phyloP scores from a whole-genome alignment of 2,329 filamentous ascomycete genomes.

The Raffaelea deltoideospora region DNA sequence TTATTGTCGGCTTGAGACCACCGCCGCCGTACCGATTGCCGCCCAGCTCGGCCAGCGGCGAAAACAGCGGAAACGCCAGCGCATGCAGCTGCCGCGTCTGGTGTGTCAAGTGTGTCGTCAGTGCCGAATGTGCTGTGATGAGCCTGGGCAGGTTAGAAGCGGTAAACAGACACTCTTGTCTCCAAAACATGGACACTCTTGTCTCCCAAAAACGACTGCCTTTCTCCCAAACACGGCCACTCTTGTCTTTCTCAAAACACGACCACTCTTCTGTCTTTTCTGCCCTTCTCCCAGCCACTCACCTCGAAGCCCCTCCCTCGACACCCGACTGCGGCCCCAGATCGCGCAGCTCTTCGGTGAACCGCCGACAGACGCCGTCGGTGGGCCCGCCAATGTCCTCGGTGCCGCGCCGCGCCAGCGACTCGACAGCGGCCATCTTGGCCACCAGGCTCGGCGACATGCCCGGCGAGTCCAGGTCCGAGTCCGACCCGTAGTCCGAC shows the following conservation, averaged over 20 bases:
- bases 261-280: not conserved
- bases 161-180: too few species aligned
- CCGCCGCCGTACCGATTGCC: slow-evolving; percentile 25
- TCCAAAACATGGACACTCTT: too few species aligned
- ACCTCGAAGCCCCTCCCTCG: slow-evolving; percentile 59
- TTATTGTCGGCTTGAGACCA: too few species aligned
- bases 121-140: slow-evolving; percentile 59
- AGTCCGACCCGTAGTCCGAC: slow-evolving; percentile 59
- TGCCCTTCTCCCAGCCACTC: slow-evolving; percentile 1
- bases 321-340: slow-evolving; percentile 59
- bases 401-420: slow-evolving; percentile 48
- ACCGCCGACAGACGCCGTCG: slow-evolving; percentile 52
- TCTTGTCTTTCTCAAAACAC: not conserved
- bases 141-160: too few species aligned
- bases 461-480: slow-evolving; percentile 52
- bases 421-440: slow-evolving; percentile 59
- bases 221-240: not conserved
- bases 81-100: slow-evolving; percentile 64
- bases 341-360: slow-evolving; percentile 55
- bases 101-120: slow-evolving; percentile 59
- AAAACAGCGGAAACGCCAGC: slow-evolving; percentile 54
- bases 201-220: too few species aligned
- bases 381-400: slow-evolving; percentile 49
- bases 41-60: slow-evolving; percentile 48
- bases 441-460: slow-evolving; percentile 52